Percentiles rank a stretch among this genome's conserved stretches.
Conservation (phyloP, 768 basidiomycete species). For the Suillus occidentalis region DNA sequence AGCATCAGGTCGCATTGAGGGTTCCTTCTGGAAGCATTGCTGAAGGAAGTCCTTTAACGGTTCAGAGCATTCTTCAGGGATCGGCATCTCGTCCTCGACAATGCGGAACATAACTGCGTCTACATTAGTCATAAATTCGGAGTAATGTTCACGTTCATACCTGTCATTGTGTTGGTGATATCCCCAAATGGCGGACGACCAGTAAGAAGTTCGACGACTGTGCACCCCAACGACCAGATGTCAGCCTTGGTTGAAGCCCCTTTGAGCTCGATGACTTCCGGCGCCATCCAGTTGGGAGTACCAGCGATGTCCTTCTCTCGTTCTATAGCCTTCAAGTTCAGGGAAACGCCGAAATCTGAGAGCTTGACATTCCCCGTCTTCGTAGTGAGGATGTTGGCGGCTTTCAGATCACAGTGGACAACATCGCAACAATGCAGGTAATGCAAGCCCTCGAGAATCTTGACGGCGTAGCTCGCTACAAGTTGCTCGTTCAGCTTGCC, state of each 20-base stretch:
- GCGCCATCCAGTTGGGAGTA: conserved; percentile 99
- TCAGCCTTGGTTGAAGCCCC: conserved; percentile 92
- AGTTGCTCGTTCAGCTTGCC: conserved; percentile 91
- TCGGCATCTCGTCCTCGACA: conserved; percentile 87
- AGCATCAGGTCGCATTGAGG: conserved; percentile 78
- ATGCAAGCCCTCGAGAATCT: conserved; percentile 93
- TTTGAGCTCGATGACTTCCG: conserved; percentile 94
- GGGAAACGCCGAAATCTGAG: conserved; percentile 95
- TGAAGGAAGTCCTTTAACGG: conserved; percentile 76
- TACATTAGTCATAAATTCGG: conserved; percentile 8
- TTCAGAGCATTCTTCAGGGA: conserved; percentile 80
- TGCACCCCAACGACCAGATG: conserved; percentile 95
- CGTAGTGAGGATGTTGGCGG: conserved; percentile 97
- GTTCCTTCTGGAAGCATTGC: conserved; percentile 92
- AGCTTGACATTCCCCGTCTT: conserved; percentile 98
- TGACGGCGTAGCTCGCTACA: conserved; percentile 91
- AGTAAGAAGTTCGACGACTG: conserved; percentile 90
- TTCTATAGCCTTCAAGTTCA: conserved; percentile 91
- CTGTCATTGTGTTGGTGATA: conserved; percentile 86
- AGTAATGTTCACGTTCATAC: conserved; percentile 41
- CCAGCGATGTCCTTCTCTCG: conserved; percentile 86
- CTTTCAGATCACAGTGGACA: conserved; percentile 97
- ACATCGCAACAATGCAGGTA: conserved; percentile 90
- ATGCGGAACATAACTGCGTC: conserved; percentile 91
- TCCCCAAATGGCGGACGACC: conserved; percentile 92